Conservation (phyloP, 2,329 filamentous ascomycete genomes). For the Fusarium liriodendri region DNA sequence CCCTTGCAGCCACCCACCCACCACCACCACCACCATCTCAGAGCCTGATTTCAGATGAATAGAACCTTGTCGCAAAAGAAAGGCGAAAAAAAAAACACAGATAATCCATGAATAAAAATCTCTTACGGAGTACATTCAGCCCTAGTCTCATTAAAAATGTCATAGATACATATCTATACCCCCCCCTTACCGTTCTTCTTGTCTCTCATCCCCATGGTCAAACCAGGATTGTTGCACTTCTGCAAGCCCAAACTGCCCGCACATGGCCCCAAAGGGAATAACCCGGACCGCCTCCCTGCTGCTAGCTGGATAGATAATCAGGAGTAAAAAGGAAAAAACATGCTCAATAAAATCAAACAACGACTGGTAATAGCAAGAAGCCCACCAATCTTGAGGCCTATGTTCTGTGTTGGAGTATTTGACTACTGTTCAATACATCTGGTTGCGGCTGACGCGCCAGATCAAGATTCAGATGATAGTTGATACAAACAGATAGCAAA, state of each 20-base stretch:
- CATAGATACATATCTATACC: background rate
- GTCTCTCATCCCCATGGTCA: background rate
- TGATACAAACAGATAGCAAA: background rate
- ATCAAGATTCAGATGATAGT: background rate
- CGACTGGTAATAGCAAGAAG: background rate
- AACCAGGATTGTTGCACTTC: background rate
- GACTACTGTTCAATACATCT: background rate
- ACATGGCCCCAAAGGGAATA: constrained; percentile 3
- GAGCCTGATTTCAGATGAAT: background rate
- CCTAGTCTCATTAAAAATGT: constrained; percentile 9
- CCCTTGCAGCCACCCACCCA: background rate
- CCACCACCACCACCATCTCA: background rate
- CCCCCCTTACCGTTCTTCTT: background rate
- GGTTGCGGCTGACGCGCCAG: background rate
- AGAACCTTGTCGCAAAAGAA: background rate
- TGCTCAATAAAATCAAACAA: background rate
- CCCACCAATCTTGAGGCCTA: background rate
- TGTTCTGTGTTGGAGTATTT: background rate
- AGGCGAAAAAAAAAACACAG: background rate
- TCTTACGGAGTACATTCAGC: background rate
- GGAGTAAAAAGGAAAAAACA: constrained; percentile 9
- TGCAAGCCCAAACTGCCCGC: background rate
- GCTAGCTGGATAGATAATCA: background rate
- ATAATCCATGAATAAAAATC: background rate
- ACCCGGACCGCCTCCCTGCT: background rate